phyloP scores from a whole-genome alignment of 805 yeast genomes.

The Wickerhamomyces silvicola region DNA sequence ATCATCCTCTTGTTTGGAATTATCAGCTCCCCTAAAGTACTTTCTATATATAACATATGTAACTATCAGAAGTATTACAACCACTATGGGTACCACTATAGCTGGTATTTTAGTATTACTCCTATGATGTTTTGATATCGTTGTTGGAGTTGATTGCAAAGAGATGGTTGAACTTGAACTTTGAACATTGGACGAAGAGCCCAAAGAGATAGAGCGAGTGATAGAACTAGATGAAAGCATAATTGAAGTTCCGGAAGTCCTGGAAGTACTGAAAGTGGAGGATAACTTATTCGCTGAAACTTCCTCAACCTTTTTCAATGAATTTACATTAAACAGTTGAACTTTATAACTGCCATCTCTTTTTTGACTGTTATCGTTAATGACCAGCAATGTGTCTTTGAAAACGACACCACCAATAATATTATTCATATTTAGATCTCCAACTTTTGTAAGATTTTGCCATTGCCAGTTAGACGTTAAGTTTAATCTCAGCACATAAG shows the following conservation, averaged over 20 bases:
- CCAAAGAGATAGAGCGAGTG: too few species aligned
- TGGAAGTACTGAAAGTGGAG: conserved; percentile 12
- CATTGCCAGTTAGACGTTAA: conserved; percentile 19
- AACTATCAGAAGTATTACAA: conserved; percentile 7
- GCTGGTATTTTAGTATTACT: too few species aligned
- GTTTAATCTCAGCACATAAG: conserved; percentile 17
- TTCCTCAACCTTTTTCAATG: conserved; percentile 29
- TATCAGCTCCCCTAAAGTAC: background rate
- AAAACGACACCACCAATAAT: conserved; percentile 45
- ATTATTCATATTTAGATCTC: conserved; percentile 22
- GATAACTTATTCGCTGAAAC: background rate
- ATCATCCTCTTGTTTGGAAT: conserved; percentile 6
- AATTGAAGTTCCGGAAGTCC: background rate
- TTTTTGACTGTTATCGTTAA: conserved; percentile 25
- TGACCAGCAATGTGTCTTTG: conserved; percentile 42
- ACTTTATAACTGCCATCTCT: conserved; percentile 25
- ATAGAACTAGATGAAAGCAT: too few species aligned
- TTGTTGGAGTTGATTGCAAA: too few species aligned
- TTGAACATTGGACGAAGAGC: too few species aligned
- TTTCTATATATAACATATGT: conserved; percentile 11
- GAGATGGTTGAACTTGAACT: too few species aligned
- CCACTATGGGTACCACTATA: too few species aligned
- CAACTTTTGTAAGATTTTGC: conserved; percentile 17
- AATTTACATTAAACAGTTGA: conserved; percentile 35
- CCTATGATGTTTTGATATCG: too few species aligned